These are phyloP conservation scores for Brassica nigra DNA, from an alignment of 345 rosid species.

Conservation along the genomic window DNA sequence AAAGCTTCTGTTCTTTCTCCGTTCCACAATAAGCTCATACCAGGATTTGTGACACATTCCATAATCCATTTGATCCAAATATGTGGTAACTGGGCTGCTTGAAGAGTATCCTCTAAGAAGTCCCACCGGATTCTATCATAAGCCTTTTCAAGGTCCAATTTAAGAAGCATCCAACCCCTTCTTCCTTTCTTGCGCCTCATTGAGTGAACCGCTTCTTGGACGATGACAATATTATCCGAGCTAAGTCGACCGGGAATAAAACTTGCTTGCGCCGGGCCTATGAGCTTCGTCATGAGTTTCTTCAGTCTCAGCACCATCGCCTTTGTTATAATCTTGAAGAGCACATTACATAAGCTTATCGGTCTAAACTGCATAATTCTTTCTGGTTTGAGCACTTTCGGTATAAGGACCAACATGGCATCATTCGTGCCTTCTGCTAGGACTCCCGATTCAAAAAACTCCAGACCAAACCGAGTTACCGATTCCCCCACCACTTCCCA, in stretches of 20 bases:
- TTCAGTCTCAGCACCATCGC: not conserved
- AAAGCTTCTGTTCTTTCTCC: not conserved
- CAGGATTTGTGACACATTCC: not conserved
- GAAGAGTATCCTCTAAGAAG: not conserved
- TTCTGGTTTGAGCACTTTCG: not conserved
- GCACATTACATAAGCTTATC: not conserved
- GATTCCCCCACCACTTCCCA: not conserved
- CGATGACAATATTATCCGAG: not conserved
- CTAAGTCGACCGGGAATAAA: not conserved
- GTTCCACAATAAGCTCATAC: not conserved
- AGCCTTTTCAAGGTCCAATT: not conserved
- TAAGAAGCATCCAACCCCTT: not conserved
- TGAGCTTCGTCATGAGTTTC: not conserved
- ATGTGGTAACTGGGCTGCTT: not conserved
- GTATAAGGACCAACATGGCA: not conserved
- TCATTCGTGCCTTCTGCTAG: not conserved
- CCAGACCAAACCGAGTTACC: not conserved
- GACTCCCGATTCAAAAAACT: not conserved
- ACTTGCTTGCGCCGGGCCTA: not conserved
- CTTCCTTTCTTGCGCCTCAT: not conserved
- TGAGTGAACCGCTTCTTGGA: not conserved
- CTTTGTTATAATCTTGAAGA: not conserved
- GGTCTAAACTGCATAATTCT: not conserved
- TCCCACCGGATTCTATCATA: not conserved
- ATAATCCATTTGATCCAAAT: not conserved